Percentiles rank a stretch among this genome's conserved stretches.
phyloP scores from a whole-genome alignment of 2,329 filamentous ascomycete genomes.

The Colletotrichum sp. region DNA sequence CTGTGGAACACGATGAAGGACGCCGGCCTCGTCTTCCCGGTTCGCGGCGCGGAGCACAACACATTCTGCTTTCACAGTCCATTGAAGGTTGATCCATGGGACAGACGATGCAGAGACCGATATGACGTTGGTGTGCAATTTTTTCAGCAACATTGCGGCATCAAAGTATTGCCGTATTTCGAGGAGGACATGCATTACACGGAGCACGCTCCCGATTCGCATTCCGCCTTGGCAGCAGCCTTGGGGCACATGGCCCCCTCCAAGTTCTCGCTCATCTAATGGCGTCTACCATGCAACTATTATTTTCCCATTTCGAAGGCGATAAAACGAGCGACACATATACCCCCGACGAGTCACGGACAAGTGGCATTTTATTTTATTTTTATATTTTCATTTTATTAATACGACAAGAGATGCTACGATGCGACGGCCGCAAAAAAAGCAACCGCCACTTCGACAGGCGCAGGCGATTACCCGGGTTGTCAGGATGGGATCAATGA shows the following conservation, averaged over 20 bases:
- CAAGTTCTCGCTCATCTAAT: conserved; percentile 19
- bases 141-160: conserved; percentile 40
- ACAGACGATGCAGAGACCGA: conserved; percentile 45
- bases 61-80: conserved; percentile 48
- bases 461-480: conserved; percentile 1
- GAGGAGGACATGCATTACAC: conserved; percentile 48
- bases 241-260: conserved; percentile 13
- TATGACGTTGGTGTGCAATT: conserved; percentile 43
- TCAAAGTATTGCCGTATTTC: conserved; percentile 44
- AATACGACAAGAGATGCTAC: conserved; percentile 8
- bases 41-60: conserved; percentile 41
- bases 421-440: conserved; percentile 11
- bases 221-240: conserved; percentile 17
- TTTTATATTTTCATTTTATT: neutral
- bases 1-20: conserved; percentile 41
- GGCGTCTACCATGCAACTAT: neutral
- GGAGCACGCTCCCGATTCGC: conserved; percentile 38
- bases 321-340: neutral
- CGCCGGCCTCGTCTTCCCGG: conserved; percentile 37
- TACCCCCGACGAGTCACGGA: neutral
- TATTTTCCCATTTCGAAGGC: neutral
- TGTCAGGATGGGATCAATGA: conserved; percentile 10
- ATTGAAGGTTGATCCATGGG: conserved; percentile 48
- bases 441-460: neutral
- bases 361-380: neutral